Evolutionary conservation across 140 eudicot species (phyloP).

Genomic region (Cichorium intybus): DNA sequence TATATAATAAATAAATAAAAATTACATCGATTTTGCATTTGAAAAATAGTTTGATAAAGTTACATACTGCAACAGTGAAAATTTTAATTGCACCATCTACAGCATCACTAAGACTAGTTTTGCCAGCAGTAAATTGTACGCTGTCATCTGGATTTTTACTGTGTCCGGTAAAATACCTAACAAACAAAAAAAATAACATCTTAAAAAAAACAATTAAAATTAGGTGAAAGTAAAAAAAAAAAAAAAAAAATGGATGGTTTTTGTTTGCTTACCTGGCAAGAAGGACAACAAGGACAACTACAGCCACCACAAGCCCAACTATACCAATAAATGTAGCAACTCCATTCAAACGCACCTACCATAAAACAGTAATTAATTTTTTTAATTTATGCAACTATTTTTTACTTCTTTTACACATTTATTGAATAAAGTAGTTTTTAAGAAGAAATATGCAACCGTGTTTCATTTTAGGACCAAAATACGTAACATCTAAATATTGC

Average conservation of each 20-base stretch:
- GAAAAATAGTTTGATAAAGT: not conserved
- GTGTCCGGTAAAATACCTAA: slow-evolving; percentile 82
- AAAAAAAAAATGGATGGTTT: not conserved
- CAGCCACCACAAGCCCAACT: slow-evolving; percentile 83
- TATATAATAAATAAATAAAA: not conserved
- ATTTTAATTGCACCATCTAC: slow-evolving; percentile 77
- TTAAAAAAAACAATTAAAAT: not conserved
- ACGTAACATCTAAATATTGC: slow-evolving; percentile 11
- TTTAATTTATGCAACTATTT: not conserved
- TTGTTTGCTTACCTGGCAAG: slow-evolving; percentile 47
- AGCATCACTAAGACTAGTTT: slow-evolving; percentile 58
- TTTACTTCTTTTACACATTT: no score
- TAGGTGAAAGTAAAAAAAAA: not conserved
- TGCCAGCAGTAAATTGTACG: slow-evolving; percentile 50
- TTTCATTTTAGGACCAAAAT: no score
- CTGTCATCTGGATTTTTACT: slow-evolving; percentile 36
- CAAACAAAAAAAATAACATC: not conserved
- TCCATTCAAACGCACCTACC: slow-evolving; percentile 88
- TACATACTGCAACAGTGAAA: slow-evolving; percentile 84
- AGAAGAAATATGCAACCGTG: no score
- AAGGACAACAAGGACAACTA: slow-evolving; percentile 68
- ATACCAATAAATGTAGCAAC: slow-evolving; percentile 93
- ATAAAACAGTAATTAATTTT: no score
- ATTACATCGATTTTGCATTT: not conserved
- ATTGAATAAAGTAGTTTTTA: no score